Conservation (phyloP, 257 asterid species). For the Parsonsia alboflavescens region DNA sequence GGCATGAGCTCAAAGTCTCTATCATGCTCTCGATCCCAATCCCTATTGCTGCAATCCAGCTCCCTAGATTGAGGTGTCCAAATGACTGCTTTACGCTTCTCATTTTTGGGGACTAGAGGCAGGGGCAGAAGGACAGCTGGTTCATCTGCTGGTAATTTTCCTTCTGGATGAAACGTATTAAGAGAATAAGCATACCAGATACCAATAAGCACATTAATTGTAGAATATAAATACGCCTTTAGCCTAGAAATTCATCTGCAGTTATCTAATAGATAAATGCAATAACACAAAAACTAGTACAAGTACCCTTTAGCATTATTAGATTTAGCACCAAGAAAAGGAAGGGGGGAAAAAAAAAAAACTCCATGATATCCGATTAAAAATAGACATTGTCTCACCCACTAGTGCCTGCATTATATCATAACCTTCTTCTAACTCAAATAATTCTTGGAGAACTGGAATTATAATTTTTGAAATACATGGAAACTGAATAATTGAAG, state of each 20-base stretch:
- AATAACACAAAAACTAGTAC: not conserved
- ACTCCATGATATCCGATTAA: not conserved
- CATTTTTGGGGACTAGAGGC: conserved; percentile 73
- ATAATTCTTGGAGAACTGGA: not conserved
- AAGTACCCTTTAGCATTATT: not conserved
- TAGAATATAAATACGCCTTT: too few relatives aligned
- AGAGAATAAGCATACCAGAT: conserved; percentile 3
- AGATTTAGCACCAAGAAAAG: not conserved
- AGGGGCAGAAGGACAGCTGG: conserved; percentile 84
- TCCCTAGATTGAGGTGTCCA: conserved; percentile 74
- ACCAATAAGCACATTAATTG: not conserved
- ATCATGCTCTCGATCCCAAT: conserved; percentile 90
- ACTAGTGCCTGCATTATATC: not conserved
- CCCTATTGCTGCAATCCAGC: conserved; percentile 71
- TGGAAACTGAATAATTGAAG: conserved; percentile 8
- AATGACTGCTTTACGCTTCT: conserved; percentile 52
- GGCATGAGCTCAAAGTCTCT: conserved; percentile 98
- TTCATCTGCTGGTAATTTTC: conserved; percentile 82
- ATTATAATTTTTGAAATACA: not conserved
- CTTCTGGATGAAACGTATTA: conserved; percentile 47
- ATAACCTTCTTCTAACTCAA: not conserved
- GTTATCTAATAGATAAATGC: not conserved
- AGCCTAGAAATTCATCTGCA: too few relatives aligned
- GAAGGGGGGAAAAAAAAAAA: too few relatives aligned
- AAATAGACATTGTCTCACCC: not conserved